Percentiles rank a stretch among this genome's conserved stretches.
These are phyloP conservation scores for Cercophora sp. DNA, from an alignment of 495 filamentous ascomycete genomes.

Conservation along the genomic window DNA sequence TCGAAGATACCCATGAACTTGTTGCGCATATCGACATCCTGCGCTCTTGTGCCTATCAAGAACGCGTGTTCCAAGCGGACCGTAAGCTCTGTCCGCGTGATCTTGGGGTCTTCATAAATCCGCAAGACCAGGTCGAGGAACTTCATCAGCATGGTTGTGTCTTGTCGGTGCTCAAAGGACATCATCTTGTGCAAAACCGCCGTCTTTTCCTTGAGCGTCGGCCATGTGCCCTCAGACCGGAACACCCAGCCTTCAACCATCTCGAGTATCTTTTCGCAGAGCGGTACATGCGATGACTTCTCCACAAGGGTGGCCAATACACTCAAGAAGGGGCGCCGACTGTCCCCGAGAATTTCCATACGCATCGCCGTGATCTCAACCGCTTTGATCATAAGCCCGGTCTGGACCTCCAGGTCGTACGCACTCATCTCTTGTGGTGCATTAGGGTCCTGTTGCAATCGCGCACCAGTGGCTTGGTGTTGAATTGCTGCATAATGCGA, in stretches of 20 bases:
- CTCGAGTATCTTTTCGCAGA: conserved; percentile 86
- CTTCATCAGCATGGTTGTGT: conserved; percentile 78
- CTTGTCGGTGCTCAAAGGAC: conserved; percentile 78
- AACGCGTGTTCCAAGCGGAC: conserved; percentile 97
- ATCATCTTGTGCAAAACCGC: conserved; percentile 97
- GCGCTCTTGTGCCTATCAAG: conserved; percentile 87
- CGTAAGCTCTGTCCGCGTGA: conserved; percentile 90
- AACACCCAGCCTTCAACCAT: conserved; percentile 98
- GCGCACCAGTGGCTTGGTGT: conserved; percentile 36
- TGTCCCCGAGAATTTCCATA: conserved; percentile 91
- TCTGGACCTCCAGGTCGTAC: conserved; percentile 79
- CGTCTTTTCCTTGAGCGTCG: conserved; percentile 95
- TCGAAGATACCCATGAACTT: conserved; percentile 95
- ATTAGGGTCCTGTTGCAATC: conserved; percentile 40
- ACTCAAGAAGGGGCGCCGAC: conserved; percentile 86
- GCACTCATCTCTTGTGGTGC: conserved; percentile 59
- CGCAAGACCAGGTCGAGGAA: conserved; percentile 95
- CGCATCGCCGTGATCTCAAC: conserved; percentile 86
- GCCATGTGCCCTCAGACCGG: conserved; percentile 85
- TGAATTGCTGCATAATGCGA: conserved; percentile 60
- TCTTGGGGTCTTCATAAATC: conserved; percentile 95
- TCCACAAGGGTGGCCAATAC: conserved; percentile 92
- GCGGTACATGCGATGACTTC: conserved; percentile 74
- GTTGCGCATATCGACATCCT: conserved; percentile 95
- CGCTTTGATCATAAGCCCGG: conserved; percentile 83